Evolutionary conservation across 805 yeast genomes (phyloP).

Genomic region (Brettanomyces naardenensis): DNA sequence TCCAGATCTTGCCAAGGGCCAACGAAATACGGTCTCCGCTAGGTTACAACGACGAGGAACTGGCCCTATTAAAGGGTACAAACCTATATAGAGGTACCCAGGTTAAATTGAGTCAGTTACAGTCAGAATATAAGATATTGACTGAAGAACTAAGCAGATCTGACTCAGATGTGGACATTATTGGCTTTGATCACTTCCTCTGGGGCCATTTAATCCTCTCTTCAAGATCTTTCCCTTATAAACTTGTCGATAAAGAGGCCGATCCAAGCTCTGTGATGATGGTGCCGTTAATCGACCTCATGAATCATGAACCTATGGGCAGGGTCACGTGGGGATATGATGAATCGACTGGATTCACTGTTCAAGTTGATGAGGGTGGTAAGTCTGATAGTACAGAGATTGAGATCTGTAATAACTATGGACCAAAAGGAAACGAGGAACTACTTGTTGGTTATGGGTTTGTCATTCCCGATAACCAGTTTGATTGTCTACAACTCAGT

Average conservation of each 20-base stretch:
- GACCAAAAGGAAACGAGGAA: slow-evolving; percentile 82
- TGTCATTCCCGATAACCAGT: slow-evolving; percentile 44
- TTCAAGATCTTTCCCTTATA: slow-evolving; percentile 76
- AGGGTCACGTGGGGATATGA: slow-evolving; percentile 54
- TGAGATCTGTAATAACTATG: slow-evolving; percentile 76
- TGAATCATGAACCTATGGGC: slow-evolving; percentile 61
- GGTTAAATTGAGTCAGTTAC: slow-evolving; percentile 32
- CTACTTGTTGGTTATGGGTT: slow-evolving; percentile 79
- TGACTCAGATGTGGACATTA: neutral
- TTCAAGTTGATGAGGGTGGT: neutral
- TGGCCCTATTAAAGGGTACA: slow-evolving; percentile 47
- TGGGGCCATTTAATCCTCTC: slow-evolving; percentile 72
- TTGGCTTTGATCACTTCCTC: slow-evolving; percentile 48
- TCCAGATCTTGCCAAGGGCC: slow-evolving; percentile 37
- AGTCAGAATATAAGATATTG: slow-evolving; percentile 49
- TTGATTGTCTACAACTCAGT: slow-evolving; percentile 53
- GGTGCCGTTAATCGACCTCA: slow-evolving; percentile 68
- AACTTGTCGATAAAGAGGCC: slow-evolving; percentile 32
- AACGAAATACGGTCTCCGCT: slow-evolving; percentile 51
- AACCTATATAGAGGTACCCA: slow-evolving; percentile 48
- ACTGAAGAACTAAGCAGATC: neutral
- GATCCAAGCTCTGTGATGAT: slow-evolving; percentile 38
- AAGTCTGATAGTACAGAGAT: slow-evolving; percentile 19
- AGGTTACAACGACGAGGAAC: slow-evolving; percentile 47
- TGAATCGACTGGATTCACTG: slow-evolving; percentile 11